These are phyloP conservation scores for Zasmidium citrigriseum DNA, from an alignment of 2,329 filamentous ascomycete genomes.

Conservation along the genomic window DNA sequence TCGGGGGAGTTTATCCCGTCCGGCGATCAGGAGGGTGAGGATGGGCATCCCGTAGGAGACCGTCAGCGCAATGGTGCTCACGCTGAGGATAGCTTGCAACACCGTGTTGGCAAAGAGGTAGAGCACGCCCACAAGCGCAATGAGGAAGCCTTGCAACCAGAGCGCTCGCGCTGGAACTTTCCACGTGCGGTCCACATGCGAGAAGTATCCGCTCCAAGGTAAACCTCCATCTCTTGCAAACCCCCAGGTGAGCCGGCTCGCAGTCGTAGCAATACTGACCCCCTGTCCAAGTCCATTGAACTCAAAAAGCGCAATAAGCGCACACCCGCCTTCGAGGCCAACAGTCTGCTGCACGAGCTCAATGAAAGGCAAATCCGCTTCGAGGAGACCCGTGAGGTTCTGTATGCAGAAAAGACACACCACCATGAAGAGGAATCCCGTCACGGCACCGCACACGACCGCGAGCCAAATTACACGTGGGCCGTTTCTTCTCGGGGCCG, in stretches of 20 bases:
- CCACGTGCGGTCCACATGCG: conserved; percentile 50
- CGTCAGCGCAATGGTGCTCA: conserved; percentile 45
- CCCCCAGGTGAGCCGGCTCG: conserved; percentile 29
- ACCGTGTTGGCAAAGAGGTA: conserved; percentile 40
- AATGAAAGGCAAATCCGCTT: conserved; percentile 59
- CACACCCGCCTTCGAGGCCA: conserved; percentile 45
- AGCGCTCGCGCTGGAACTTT: conserved; percentile 55
- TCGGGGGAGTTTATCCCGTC: conserved; percentile 55
- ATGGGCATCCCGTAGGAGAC: conserved; percentile 45
- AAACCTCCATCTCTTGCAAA: conserved; percentile 31
- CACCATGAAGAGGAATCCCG: conserved; percentile 60
- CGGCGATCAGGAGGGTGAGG: conserved; percentile 42
- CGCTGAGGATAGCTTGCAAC: conserved; percentile 46
- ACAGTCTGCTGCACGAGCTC: conserved; percentile 58
- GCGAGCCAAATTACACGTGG: conserved; percentile 57
- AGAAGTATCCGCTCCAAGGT: conserved; percentile 29
- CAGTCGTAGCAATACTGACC: conserved; percentile 51
- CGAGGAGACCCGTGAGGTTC: conserved; percentile 48
- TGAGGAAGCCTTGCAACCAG: conserved; percentile 53
- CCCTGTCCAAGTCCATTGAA: conserved; percentile 59
- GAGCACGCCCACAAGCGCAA: conserved; percentile 54
- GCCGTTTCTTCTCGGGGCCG: conserved; percentile 52
- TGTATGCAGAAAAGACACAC: conserved; percentile 57
- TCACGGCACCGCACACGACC: conserved; percentile 43
- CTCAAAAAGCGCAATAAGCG: conserved; percentile 55